Percentiles rank a stretch among this genome's conserved stretches.
Evolutionary conservation across 768 basidiomycete genomes (phyloP).

Genomic region (Harrya chromipes): DNA sequence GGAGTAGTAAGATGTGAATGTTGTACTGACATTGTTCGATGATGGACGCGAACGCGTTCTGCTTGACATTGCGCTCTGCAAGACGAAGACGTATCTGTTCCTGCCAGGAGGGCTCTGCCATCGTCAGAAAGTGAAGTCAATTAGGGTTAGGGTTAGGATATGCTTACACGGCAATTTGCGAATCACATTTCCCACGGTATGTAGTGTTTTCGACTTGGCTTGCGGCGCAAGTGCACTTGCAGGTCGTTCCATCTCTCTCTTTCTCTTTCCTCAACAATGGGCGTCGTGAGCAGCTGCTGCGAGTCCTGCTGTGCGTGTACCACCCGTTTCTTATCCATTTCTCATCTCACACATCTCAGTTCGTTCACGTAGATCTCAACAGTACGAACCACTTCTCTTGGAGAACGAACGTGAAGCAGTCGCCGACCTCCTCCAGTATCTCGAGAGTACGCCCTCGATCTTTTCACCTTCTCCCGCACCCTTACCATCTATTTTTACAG

Average conservation of each 20-base stretch:
- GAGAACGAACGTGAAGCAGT: constrained; percentile 98
- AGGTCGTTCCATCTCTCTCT: neutral
- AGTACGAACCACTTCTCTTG: constrained; percentile 81
- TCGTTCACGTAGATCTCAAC: constrained; percentile 77
- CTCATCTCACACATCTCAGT: constrained; percentile 43
- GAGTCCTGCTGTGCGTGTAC: constrained; percentile 70
- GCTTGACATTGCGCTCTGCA: constrained; percentile 77
- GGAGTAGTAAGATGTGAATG: neutral
- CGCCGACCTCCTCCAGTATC: constrained; percentile 93
- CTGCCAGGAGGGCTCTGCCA: constrained; percentile 86
- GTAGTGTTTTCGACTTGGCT: constrained; percentile 15
- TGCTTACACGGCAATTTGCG: constrained; percentile 21
- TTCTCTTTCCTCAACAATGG: constrained; percentile 45
- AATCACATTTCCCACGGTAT: constrained; percentile 20
- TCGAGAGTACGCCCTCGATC: constrained; percentile 74
- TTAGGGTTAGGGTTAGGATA: constrained; percentile 28
- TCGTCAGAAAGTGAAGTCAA: constrained; percentile 33
- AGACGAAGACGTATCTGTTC: constrained; percentile 76
- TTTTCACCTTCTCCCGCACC: neutral
- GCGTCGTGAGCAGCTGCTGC: constrained; percentile 77
- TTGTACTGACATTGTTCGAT: constrained; percentile 84
- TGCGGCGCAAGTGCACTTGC: constrained; percentile 5
- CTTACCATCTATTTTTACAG: constrained; percentile 27
- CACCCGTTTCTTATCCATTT: constrained; percentile 6
- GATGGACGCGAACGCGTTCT: constrained; percentile 76